Conservation (phyloP, 2,329 filamentous ascomycete genomes). For the Fusarium oligoseptatum region DNA sequence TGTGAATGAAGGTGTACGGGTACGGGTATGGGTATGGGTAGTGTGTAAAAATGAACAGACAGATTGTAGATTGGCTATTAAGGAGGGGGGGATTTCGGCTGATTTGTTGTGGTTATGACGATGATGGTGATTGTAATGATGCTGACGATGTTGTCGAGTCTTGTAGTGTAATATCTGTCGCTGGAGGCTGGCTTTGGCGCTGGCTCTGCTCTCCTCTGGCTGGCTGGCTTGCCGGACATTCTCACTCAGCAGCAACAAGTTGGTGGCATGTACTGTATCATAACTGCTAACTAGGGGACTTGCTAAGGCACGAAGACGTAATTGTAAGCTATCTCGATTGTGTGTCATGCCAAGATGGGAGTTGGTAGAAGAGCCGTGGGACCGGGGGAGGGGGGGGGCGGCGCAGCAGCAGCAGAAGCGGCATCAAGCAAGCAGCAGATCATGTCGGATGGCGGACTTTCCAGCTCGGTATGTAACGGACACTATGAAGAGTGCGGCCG, state of each 20-base stretch:
- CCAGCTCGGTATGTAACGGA: slow-evolving; percentile 35
- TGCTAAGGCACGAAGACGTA: slow-evolving; percentile 33
- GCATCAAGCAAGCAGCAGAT: background rate
- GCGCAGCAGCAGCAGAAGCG: slow-evolving; percentile 4
- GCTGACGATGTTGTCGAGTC: background rate
- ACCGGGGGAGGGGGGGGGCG: slow-evolving; percentile 12
- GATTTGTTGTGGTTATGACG: background rate
- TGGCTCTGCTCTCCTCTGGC: background rate
- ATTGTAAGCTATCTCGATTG: slow-evolving; percentile 39
- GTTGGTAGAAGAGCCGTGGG: slow-evolving; percentile 21
- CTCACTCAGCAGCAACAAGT: background rate
- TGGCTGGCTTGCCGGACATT: background rate
- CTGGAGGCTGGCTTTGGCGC: background rate
- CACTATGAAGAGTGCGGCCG: slow-evolving; percentile 6
- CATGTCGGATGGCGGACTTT: slow-evolving; percentile 8
- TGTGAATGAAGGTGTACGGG: slow-evolving; percentile 15
- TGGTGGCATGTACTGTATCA: background rate
- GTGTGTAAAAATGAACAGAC: background rate
- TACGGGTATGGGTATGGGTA: background rate
- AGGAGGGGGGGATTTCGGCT: background rate
- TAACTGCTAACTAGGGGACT: slow-evolving; percentile 11
- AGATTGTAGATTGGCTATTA: background rate
- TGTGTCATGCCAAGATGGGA: slow-evolving; percentile 43
- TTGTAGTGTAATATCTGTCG: background rate
- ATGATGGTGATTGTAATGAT: background rate